Conservation (phyloP, 352 stramenopile species). For the Pythium guiyangense region DNA sequence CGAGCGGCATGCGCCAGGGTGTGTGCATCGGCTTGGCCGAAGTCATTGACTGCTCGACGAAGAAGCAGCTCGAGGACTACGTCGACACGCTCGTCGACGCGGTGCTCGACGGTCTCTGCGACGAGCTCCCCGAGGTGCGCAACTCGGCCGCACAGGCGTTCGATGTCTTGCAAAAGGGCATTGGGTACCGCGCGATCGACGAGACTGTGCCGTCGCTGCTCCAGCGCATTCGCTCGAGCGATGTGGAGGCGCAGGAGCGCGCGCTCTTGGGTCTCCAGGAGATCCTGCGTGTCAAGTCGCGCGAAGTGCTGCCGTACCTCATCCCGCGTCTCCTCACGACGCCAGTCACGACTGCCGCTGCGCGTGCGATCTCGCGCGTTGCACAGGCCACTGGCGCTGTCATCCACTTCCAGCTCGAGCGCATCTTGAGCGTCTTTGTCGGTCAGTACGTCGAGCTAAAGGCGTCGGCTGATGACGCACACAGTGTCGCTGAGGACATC, state of each 20-base stretch:
- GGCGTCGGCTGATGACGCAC: constrained; percentile 18
- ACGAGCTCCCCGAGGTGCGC: constrained; percentile 88
- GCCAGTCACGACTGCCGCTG: constrained; percentile 88
- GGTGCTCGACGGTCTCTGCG: constrained; percentile 97
- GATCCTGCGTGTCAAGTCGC: constrained; percentile 94
- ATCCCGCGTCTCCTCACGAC: constrained; percentile 93
- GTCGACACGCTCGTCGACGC: constrained; percentile 96
- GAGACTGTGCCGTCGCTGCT: constrained; percentile 97
- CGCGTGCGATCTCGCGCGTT: constrained; percentile 91
- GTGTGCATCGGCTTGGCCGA: constrained; percentile 98
- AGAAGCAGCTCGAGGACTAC: constrained; percentile 96
- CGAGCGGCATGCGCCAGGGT: constrained; percentile 83
- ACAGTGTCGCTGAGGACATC: constrained; percentile 53
- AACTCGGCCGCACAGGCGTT: constrained; percentile 96
- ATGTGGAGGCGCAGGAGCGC: constrained; percentile 61
- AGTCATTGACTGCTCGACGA: constrained; percentile 96
- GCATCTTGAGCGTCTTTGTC: constrained; percentile 90
- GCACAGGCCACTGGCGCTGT: constrained; percentile 90
- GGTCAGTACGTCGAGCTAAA: constrained; percentile 57
- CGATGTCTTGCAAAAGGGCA: constrained; percentile 93
- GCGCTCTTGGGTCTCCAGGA: constrained; percentile 97
- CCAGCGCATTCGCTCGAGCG: constrained; percentile 84
- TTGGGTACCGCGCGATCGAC: constrained; percentile 95
- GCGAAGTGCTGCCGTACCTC: constrained; percentile 97
- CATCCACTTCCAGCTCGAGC: constrained; percentile 95